Evolutionary conservation across 2,329 filamentous ascomycete species (phyloP), one percentile per base, ranked within the genome.

Genomic region (Clonostachys byssicola): DNA sequence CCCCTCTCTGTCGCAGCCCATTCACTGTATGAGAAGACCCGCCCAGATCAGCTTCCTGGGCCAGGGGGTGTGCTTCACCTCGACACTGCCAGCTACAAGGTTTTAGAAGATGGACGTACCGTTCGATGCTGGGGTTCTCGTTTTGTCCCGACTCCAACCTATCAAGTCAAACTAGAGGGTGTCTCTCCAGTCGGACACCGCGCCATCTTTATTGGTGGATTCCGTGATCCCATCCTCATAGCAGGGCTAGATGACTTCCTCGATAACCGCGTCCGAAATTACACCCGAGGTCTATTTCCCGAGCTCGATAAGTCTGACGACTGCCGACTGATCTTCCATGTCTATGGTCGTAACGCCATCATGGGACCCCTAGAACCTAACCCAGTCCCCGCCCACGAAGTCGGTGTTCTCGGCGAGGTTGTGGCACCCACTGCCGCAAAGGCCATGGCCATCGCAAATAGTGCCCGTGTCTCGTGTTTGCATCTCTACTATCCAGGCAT

Each of bases 11-110:
- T 80, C 1, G 74, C 74, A 1, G 71, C 75, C 0, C 75, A 79
- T 51, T 72, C 74, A 1, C 58, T 80, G 30, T 80, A 80, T 46
- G 76, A 79, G 57, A 80, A 79, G 55, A 65, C 68, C 0, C 55
- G 75, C 6, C 75, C 77, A 0, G 76, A 79, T 51, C 54, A 69
- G 2, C 60, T 79, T 4, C 54, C 61, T 9, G 76, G 76, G 0
- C 77, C 75, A 2, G 77, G 75, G 2, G 77, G 75, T 0, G 56
- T 61, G 20, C 62, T 79, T 2, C 58, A 70, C 39, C 59, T 79
- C 2, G 62, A 62, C 9, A 45, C 58, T 2, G 61, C 71, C 2
- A 63, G 52, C 2, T 78, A 77, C 49, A 62, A 71, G 48, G 66
- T 74, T 5, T 30, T 59, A 7, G 47, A 47, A 0, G 49, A 49